A percentile compares a stretch with the other conserved stretches of the same genome.
phyloP scores from a whole-genome alignment of 495 filamentous ascomycete species.

The Aspergillus hancockii region DNA sequence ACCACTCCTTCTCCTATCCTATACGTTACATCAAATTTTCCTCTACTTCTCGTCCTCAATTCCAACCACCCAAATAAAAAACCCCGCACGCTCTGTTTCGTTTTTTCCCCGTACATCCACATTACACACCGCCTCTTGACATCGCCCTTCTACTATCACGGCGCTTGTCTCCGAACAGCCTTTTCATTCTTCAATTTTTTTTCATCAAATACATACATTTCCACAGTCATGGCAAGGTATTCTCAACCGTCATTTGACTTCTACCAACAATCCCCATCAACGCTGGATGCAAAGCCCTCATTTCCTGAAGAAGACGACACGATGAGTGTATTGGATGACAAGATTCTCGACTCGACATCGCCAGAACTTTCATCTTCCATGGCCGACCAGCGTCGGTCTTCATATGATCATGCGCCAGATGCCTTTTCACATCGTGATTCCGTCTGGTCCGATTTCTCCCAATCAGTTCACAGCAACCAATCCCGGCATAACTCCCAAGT shows the following conservation, averaged over 20 bases:
- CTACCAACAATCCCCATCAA: constrained; percentile 62
- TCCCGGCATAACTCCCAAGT: constrained; percentile 43
- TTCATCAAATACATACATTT: constrained; percentile 32
- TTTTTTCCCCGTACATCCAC: constrained; percentile 14
- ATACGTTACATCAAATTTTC: too few species aligned
- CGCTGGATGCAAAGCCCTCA: constrained; percentile 62
- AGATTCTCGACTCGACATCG: constrained; percentile 73
- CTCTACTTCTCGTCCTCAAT: constrained; percentile 15
- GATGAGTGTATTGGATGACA: constrained; percentile 78
- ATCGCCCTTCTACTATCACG: constrained; percentile 2
- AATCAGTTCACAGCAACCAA: constrained; percentile 41
- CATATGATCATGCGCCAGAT: constrained; percentile 66
- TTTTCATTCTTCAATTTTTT: constrained; percentile 31
- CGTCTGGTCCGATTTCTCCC: constrained; percentile 73
- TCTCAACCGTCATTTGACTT: constrained; percentile 53
- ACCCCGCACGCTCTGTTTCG: constrained; percentile 13
- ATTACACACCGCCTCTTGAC: constrained; percentile 26
- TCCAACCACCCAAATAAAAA: constrained; percentile 16
- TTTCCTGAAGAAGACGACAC: constrained; percentile 75
- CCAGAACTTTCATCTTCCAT: constrained; percentile 67
- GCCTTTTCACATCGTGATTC: constrained; percentile 75
- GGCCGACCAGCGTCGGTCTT: constrained; percentile 63
- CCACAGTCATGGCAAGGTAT: constrained; percentile 45
- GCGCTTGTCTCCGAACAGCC: constrained; percentile 16
- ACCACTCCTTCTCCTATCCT: constrained; percentile 5